Evolutionary conservation across 73 alveolate species (phyloP), one percentile per base, ranked within the genome.

Genomic region (Uronychia binucleata): DNA sequence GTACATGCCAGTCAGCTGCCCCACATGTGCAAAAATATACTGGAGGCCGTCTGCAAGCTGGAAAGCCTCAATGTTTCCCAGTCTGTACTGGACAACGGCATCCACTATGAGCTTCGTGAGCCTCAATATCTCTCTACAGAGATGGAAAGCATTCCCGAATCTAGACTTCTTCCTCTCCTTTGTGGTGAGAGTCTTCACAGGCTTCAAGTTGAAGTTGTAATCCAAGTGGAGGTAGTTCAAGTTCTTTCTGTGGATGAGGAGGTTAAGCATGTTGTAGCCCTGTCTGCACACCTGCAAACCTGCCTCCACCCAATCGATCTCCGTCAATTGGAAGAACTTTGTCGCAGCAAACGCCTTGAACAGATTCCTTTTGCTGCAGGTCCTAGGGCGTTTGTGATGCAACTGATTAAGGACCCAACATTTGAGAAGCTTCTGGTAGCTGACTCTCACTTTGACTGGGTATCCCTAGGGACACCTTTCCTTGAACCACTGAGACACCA

Each of bases 61-160:
- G 93, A 96, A 99, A 28, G 99, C 99, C 80, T 99, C 99, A 30
- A 98, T 98, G 80, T 99, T 97, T 75, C 99, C 99, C 88, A 98
- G 86, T 85, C 99, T 93, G 92, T 97, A 99, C 95, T 99, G 96
- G 31, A 98, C 99, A 93, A 98, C 99, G 60, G 99, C 89, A 91
- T 99, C 99, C 35, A 98, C 98, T 33, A 98, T 98, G 76, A 98
- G 84, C 94, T 99, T 99, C 85, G 97, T 98, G 83, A 99, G 87
- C 81, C 99, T 95, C 88, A 99, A 91, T 74, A 99, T 97, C 96
- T 99, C 99, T 89, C 99, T 95, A 82, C 99, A 97, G 88, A 99
- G 88, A 92, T 99, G 99, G 94, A 99, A 99, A 33, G 99, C 99
- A 96, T 99, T 99, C 75, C 99, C 99, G 85, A 99, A 99, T 82